Conservation (phyloP, 129 eudicot genomes). For the Calendula officinalis region DNA sequence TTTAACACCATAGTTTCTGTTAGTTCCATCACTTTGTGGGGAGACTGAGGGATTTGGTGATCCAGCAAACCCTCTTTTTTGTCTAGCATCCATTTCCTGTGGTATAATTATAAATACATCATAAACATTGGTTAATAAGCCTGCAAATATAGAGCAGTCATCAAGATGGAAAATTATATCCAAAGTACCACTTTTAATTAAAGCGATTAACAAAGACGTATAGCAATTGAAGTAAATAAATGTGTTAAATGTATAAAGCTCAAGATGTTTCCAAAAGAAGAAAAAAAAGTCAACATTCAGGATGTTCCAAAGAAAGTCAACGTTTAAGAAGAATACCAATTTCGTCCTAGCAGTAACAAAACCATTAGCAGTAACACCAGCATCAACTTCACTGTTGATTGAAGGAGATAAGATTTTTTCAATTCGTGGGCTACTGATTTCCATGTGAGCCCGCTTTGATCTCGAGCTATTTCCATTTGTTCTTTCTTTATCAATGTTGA, state of each 20-base stretch:
- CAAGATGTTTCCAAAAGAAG: not conserved
- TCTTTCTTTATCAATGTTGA: constrained; percentile 54
- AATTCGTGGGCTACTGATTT: constrained; percentile 64
- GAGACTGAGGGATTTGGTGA: constrained; percentile 75
- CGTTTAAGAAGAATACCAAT: constrained; percentile 51
- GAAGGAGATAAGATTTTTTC: constrained; percentile 56
- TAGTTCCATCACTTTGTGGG: constrained; percentile 63
- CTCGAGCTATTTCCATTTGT: constrained; percentile 39
- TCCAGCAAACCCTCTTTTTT: constrained; percentile 66
- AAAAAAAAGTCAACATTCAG: not conserved
- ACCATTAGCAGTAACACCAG: constrained; percentile 58
- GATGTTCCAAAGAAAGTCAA: not conserved
- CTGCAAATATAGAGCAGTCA: not conserved
- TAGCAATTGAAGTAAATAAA: constrained; percentile 8
- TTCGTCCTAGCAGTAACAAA: constrained; percentile 95
- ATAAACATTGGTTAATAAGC: constrained; percentile 15
- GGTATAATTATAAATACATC: constrained; percentile 14
- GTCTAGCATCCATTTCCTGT: constrained; percentile 84
- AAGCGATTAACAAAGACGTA: constrained; percentile 10
- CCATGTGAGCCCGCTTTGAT: constrained; percentile 63
- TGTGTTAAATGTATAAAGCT: not conserved
- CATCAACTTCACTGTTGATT: constrained; percentile 49
- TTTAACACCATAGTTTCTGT: constrained; percentile 62
- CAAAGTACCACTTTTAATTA: constrained; percentile 1
- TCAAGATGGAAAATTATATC: constrained; percentile 21